A percentile compares a stretch with the other conserved stretches of the same genome.
Conservation (phyloP, 495 filamentous ascomycete species). For the Penicillium verhagenii region DNA sequence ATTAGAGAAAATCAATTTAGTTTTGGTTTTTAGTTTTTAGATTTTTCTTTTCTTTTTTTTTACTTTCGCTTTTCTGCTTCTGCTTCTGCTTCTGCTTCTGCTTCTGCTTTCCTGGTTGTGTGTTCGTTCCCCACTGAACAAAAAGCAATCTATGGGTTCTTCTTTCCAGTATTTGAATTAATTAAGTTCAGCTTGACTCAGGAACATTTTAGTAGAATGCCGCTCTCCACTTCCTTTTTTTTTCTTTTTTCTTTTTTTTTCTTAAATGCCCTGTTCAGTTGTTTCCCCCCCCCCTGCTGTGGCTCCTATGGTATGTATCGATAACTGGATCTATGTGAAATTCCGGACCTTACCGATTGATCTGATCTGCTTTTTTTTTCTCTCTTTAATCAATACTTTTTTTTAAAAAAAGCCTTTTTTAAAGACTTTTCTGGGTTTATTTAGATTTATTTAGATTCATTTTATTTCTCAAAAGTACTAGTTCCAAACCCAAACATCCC, state of each 20-base stretch:
- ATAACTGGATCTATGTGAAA: background rate
- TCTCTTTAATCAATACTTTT: background rate
- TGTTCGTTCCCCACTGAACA: too few species aligned
- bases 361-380: background rate
- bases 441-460: background rate
- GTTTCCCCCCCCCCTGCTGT: slow-evolving; percentile 12
- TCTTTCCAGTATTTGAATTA: slow-evolving; percentile 21
- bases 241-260: too few species aligned
- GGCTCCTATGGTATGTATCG: slow-evolving; percentile 10
- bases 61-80: too few species aligned
- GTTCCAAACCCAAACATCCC: background rate
- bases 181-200: slow-evolving; percentile 29
- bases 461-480: background rate
- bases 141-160: slow-evolving; percentile 18
- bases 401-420: background rate
- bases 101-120: too few species aligned
- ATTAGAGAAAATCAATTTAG: too few species aligned
- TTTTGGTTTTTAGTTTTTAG: too few species aligned
- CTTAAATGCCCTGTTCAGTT: too few species aligned
- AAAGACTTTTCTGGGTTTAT: background rate
- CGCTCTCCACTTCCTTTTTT: slow-evolving; percentile 14
- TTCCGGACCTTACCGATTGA: slow-evolving; percentile 7
- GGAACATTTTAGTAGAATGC: slow-evolving; percentile 22
- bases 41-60: too few species aligned
- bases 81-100: too few species aligned